Percentiles rank a stretch among this genome's conserved stretches.
phyloP scores from a whole-genome alignment of 2,329 filamentous ascomycete species.

The Hortaea werneckii region DNA sequence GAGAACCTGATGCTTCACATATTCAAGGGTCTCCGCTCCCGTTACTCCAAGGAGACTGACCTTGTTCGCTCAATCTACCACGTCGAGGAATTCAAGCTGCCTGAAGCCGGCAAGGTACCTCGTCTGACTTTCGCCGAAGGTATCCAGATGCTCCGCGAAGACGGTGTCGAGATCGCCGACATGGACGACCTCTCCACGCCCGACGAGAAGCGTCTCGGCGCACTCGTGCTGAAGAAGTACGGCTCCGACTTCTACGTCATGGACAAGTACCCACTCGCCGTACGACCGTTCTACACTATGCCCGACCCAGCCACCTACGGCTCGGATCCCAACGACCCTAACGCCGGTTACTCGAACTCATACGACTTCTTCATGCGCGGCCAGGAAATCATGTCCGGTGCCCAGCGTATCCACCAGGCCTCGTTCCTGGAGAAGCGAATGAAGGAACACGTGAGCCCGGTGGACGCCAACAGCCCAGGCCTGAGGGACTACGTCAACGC shows the following conservation, averaged over 20 bases:
- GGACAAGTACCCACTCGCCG: slow-evolving; percentile 86
- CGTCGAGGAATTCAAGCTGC: slow-evolving; percentile 68
- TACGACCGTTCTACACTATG: slow-evolving; percentile 88
- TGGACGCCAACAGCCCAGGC: slow-evolving; percentile 49
- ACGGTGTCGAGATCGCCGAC: slow-evolving; percentile 65
- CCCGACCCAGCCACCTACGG: slow-evolving; percentile 53
- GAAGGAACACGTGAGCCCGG: slow-evolving; percentile 44
- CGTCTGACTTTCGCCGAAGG: slow-evolving; percentile 69
- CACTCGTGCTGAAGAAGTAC: slow-evolving; percentile 77
- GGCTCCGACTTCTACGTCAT: slow-evolving; percentile 93
- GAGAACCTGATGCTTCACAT: slow-evolving; percentile 69
- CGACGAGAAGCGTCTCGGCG: slow-evolving; percentile 81
- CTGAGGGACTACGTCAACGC: slow-evolving; percentile 55
- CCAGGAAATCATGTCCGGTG: slow-evolving; percentile 58
- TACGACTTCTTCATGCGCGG: slow-evolving; percentile 65
- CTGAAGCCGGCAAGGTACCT: slow-evolving; percentile 62
- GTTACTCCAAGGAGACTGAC: slow-evolving; percentile 62
- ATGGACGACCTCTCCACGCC: slow-evolving; percentile 71
- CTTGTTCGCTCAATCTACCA: slow-evolving; percentile 63
- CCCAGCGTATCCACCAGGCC: slow-evolving; percentile 56
- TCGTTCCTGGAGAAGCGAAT: slow-evolving; percentile 48
- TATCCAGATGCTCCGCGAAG: slow-evolving; percentile 65
- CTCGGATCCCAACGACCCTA: slow-evolving; percentile 32
- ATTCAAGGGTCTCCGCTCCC: slow-evolving; percentile 60
- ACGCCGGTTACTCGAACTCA: slow-evolving; percentile 50